A percentile compares a stretch with the other conserved stretches of the same genome.
Evolutionary conservation across 2,329 filamentous ascomycete genomes (phyloP).

Genomic region (Cordyceps pruinosa): DNA sequence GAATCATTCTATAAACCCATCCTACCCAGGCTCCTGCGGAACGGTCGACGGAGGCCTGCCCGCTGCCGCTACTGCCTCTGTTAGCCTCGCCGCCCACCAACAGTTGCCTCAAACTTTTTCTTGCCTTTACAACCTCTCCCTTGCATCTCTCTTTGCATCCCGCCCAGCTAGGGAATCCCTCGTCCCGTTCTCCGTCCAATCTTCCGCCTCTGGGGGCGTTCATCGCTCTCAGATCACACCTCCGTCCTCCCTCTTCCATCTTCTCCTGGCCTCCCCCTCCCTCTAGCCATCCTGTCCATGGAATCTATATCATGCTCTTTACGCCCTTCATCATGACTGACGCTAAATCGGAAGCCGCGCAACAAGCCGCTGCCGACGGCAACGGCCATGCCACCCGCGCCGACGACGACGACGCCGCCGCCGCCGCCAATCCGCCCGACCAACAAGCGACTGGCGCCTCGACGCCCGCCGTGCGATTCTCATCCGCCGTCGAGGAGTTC

Average conservation of each 20-base stretch:
- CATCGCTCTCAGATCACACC: neutral
- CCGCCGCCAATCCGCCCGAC: constrained; percentile 20
- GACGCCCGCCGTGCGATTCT: constrained; percentile 59
- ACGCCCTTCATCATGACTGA: constrained; percentile 12
- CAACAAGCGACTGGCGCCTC: constrained; percentile 18
- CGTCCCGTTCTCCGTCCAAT: neutral
- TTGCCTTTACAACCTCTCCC: neutral
- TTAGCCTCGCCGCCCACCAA: neutral
- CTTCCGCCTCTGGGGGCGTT: neutral
- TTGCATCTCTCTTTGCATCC: neutral
- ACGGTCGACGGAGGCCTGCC: neutral
- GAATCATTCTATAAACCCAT: too few relatives aligned
- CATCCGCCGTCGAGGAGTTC: constrained; percentile 64
- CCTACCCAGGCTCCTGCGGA: neutral
- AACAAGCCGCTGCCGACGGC: neutral
- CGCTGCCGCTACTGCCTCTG: neutral
- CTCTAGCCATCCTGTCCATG: neutral
- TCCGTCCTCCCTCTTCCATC: neutral
- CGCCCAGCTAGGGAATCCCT: neutral
- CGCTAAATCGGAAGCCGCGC: constrained; percentile 7
- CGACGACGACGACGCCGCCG: constrained; percentile 9
- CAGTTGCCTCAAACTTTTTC: constrained; percentile 5
- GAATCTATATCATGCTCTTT: neutral
- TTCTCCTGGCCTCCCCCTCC: neutral
- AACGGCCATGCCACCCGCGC: constrained; percentile 1